Percentiles rank a stretch among this genome's conserved stretches.
These are phyloP conservation scores for Euphorbia lathyris DNA, from an alignment of 345 rosid species.

Conservation along the genomic window DNA sequence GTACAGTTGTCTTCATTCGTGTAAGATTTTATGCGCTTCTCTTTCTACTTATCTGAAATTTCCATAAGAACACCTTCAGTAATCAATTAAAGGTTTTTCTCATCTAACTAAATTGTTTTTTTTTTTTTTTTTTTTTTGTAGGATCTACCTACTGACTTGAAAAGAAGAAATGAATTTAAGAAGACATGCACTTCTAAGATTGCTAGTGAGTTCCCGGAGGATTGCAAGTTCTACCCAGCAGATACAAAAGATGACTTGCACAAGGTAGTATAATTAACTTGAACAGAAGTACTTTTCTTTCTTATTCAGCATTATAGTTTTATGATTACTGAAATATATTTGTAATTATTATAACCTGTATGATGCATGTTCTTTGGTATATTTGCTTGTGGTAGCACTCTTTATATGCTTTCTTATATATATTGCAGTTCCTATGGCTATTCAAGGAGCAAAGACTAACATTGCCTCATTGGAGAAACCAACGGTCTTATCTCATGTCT, in stretches of 20 bases:
- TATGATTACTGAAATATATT: not conserved
- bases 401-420: not conserved
- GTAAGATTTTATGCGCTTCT: conserved; percentile 46
- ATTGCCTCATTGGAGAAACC: conserved; percentile 84
- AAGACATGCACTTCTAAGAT: conserved; percentile 65
- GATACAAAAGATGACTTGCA: conserved; percentile 91
- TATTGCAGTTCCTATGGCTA: conserved; percentile 76
- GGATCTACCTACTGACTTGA: conserved; percentile 72
- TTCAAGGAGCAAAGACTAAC: conserved; percentile 83
- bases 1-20: conserved; percentile 77
- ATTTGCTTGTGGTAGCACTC: not conserved
- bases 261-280: conserved; percentile 46
- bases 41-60: conserved; percentile 2
- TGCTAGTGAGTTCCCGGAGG: conserved; percentile 78
- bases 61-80: not conserved
- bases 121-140: conserved; percentile 26
- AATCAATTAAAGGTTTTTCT: not conserved
- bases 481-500: conserved; percentile 72
- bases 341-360: not conserved
- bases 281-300: not conserved
- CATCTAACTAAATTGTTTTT: too few relatives aligned
- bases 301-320: not conserved
- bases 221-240: conserved; percentile 78
- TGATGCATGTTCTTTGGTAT: conserved; percentile 6
- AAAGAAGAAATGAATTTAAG: conserved; percentile 61